Base-by-base conservation (phyloP, 2,329 filamentous ascomycete species). In the Colletotrichum aenigma region DNA sequence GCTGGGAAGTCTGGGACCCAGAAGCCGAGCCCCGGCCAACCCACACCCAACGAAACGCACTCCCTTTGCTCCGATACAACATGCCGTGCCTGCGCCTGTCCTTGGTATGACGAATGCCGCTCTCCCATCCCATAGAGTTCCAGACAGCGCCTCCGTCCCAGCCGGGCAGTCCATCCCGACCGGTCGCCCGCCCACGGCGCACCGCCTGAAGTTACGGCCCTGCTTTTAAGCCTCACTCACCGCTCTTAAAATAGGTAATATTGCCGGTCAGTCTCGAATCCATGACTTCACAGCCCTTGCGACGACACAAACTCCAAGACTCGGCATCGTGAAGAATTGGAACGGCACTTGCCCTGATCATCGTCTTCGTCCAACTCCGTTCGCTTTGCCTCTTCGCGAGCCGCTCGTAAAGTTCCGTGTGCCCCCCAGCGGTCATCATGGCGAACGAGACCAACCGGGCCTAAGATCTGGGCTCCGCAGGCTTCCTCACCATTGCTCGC, bases 101-200 rank as follows among this genome's bases (percentile, higher is more conserved):
- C 69, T 72, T 72, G 62, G 61, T 75, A 75, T 75, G 69, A 72
- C 69, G 69, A 71, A 16, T 72, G 62, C 62, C 69, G 55, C 24
- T 68, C 66, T 56, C 66, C 66, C 38, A 67, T 36, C 26, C 16
- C 18, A 28, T 28, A 34, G 32, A 68, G 12, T 58, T 66, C 21
- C 48, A 71, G 36, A 55, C 52, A 30, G 24, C 28, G 26, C 36
- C 62, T 48, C 73, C 73, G 69, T 67, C 62, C 32, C 62, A 75
- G 69, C 62, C 62, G 62, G 73, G 55, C 73, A 72, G 43, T 55
- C 38, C 56, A 72, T 58, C 62, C 73, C 62, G 69, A 30, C 43
- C 21, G 55, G 7, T 26, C 52, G 66, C 52, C 43, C 28, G 55
- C n/a, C 34, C 52, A 71, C 52, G 32, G 43, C 56, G 36, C 18